Conservation (phyloP, 2,329 filamentous ascomycete species). For the Venturia pyrina region DNA sequence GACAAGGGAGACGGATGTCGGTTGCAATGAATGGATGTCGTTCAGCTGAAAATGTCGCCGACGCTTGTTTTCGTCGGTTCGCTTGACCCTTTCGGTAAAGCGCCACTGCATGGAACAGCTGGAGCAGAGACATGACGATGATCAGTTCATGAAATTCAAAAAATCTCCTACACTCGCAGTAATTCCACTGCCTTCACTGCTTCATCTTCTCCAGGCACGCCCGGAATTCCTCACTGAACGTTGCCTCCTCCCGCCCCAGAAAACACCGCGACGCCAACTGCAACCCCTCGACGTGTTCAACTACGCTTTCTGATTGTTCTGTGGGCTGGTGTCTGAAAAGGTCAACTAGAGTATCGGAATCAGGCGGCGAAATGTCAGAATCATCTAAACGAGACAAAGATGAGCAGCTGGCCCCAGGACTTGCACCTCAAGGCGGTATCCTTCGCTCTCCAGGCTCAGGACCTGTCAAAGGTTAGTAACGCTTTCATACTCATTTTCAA, state of each 20-base stretch:
- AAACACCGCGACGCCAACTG: background rate
- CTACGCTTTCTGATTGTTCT: background rate
- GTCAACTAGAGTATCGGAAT: background rate
- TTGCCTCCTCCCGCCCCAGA: background rate
- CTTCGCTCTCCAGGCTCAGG: slow-evolving; percentile 10
- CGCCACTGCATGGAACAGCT: too few relatives aligned
- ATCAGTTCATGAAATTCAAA: background rate
- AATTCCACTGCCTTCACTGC: background rate
- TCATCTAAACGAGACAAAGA: background rate
- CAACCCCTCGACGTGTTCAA: background rate
- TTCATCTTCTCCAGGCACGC: background rate
- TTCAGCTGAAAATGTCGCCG: background rate
- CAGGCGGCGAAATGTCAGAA: background rate
- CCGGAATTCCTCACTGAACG: background rate
- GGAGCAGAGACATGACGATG: background rate
- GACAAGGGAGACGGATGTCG: background rate
- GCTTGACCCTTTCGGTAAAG: background rate
- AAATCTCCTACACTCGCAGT: background rate
- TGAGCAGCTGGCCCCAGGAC: background rate
- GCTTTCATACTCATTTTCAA: background rate
- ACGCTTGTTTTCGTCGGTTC: background rate
- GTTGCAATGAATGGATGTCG: background rate
- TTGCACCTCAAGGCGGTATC: background rate
- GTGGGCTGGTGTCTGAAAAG: background rate
- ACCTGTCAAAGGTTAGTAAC: slow-evolving; percentile 10